Evolutionary conservation across 345 rosid genomes (phyloP), one percentile per base, ranked within the genome.

Genomic region (Toxicodendron radicans): DNA sequence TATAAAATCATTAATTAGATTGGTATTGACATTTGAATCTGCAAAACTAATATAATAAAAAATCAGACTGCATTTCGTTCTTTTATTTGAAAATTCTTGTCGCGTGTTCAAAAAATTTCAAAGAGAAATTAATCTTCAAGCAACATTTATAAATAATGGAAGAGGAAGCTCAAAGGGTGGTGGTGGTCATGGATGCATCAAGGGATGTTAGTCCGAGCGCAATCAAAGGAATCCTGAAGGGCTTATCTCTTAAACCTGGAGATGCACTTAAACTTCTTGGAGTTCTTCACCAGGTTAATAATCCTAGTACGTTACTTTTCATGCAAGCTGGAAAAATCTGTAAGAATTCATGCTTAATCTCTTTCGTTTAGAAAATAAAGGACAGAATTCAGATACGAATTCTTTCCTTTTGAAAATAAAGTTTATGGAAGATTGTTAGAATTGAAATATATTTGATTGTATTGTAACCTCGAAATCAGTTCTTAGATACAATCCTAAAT

Each of bases 261-360:
- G 88, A 86, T 71, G 80, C 73, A 49, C 72, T 88, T n/a, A 57
- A 75, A 41, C 74, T 88, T n/a, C 60, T 82, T 2, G 85, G 80
- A 64, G 76, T 85, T 73, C 81, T 90, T 74, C 90, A 81, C 80
- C 92, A 86, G 87, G 81, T 88, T 86, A 82, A 68, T 85, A 90
- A 76, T 73, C 94, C 92, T 71, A 86, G 87, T 82, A 86, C 66
- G 89, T 86, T 87, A 58, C 80, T 87, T 77, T 77, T 79, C 82
- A 73, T 52, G 59, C 54, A 67, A 73, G 76, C 83, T 80, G 73
- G 76, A 24, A 84, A 78, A 74, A 73, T 76, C 49, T 6, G 80
- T 79, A 76, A 81, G 85, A 68, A 30, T 80, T 79, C 23, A 3
- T 62, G 48, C 60, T 62, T 77, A 5, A 27, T 82, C 41, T 66